Conservation (phyloP, 352 stramenopile genomes). For the Phytophthora pisi region DNA sequence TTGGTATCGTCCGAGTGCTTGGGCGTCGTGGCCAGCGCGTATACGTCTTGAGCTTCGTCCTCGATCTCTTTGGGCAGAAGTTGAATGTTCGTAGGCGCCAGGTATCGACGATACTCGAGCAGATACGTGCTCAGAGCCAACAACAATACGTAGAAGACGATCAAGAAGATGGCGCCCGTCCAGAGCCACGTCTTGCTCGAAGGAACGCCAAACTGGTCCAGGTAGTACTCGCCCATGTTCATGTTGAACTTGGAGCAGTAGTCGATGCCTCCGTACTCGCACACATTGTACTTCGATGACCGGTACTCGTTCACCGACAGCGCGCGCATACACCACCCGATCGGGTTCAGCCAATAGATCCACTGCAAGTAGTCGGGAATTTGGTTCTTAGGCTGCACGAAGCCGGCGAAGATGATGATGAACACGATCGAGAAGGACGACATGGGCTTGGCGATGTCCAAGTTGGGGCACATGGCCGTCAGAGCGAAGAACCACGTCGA, state of each 20-base stretch:
- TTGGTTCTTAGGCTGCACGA: slow-evolving; percentile 18
- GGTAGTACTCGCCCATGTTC: slow-evolving; percentile 46
- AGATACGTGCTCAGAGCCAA: slow-evolving; percentile 37
- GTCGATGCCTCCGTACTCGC: slow-evolving; percentile 37
- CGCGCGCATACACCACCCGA: slow-evolving; percentile 54
- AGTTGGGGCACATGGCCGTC: slow-evolving; percentile 10
- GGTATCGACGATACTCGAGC: slow-evolving; percentile 33
- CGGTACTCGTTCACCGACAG: slow-evolving; percentile 54
- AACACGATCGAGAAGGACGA: slow-evolving; percentile 20
- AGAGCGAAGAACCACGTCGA: slow-evolving; percentile 20
- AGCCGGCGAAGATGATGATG: slow-evolving; percentile 16
- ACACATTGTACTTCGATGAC: slow-evolving; percentile 34
- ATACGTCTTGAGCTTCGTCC: background rate
- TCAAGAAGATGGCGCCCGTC: slow-evolving; percentile 37
- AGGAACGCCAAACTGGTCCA: slow-evolving; percentile 47
- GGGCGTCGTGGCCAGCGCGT: slow-evolving; percentile 12
- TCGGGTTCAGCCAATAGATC: slow-evolving; percentile 34
- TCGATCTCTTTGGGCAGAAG: slow-evolving; percentile 6
- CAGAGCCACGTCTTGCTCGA: slow-evolving; percentile 49
- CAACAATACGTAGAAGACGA: slow-evolving; percentile 35
- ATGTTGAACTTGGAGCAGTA: slow-evolving; percentile 39
- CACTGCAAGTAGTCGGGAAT: slow-evolving; percentile 9
- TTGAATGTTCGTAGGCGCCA: slow-evolving; percentile 17
- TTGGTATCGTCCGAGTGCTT: slow-evolving; percentile 7
- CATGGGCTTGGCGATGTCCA: slow-evolving; percentile 19